A percentile compares a stretch with the other conserved stretches of the same genome.
These are phyloP conservation scores for Penicillium sp. DNA, from an alignment of 2,329 filamentous ascomycete species.

Conservation along the genomic window DNA sequence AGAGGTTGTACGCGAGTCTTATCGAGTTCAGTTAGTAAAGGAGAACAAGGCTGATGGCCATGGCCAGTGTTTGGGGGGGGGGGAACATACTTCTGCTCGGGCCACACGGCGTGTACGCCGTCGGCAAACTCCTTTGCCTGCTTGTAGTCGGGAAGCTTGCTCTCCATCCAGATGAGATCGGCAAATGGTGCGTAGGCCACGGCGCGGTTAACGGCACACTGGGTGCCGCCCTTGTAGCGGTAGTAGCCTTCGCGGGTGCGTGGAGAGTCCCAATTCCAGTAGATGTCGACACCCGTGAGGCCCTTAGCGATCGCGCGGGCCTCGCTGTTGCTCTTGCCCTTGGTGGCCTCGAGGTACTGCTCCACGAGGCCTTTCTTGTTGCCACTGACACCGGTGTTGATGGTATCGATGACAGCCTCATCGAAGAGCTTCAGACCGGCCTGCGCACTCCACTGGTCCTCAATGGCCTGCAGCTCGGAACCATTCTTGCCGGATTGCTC, in stretches of 20 bases:
- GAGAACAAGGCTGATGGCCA: no score
- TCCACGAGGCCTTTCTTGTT: slow-evolving; percentile 67
- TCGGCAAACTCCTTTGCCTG: slow-evolving; percentile 92
- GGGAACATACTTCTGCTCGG: slow-evolving; percentile 83
- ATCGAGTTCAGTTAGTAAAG: slow-evolving; percentile 16
- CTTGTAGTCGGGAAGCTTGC: slow-evolving; percentile 84
- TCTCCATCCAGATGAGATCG: slow-evolving; percentile 99
- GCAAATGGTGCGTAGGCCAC: slow-evolving; percentile 89
- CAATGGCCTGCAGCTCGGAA: slow-evolving; percentile 78
- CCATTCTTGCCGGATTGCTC: slow-evolving; percentile 79
- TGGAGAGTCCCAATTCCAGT: slow-evolving; percentile 94
- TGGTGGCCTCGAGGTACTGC: slow-evolving; percentile 64
- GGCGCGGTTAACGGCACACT: slow-evolving; percentile 86
- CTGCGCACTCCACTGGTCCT: slow-evolving; percentile 79
- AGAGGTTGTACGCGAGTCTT: slow-evolving; percentile 95
- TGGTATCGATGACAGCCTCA: slow-evolving; percentile 80
- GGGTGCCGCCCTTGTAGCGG: slow-evolving; percentile 83
- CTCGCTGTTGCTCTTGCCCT: slow-evolving; percentile 84
- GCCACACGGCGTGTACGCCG: slow-evolving; percentile 90
- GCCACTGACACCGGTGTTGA: slow-evolving; percentile 62
- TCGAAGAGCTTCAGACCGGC: slow-evolving; percentile 84
- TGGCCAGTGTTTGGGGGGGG: no score
- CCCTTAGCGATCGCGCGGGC: slow-evolving; percentile 74
- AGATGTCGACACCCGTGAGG: slow-evolving; percentile 74
- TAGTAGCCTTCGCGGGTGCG: slow-evolving; percentile 94